A percentile compares a stretch with the other conserved stretches of the same genome.
Evolutionary conservation across 75 land plant species (phyloP).

Genomic region (Sequoia sempervirens): DNA sequence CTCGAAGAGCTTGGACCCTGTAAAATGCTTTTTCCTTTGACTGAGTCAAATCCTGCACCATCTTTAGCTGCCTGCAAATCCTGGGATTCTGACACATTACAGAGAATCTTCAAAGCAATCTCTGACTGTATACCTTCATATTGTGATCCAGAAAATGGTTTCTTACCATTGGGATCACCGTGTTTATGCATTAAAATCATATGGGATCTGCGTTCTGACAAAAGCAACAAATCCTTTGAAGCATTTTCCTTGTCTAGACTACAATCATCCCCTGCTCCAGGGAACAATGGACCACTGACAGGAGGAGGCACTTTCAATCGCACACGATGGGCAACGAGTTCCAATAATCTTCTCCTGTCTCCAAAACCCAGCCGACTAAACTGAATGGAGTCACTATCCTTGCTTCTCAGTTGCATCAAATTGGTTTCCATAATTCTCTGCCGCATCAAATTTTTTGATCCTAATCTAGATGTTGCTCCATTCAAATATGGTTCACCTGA

Average conservation of each 20-base stretch:
- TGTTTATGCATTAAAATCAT: slow-evolving; percentile 34
- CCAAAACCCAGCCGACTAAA: slow-evolving; percentile 65
- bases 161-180: slow-evolving; percentile 25
- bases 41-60: not conserved
- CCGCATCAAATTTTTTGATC: not conserved
- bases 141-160: slow-evolving; percentile 15
- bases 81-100: slow-evolving; percentile 10
- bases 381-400: slow-evolving; percentile 18
- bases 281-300: slow-evolving; percentile 48
- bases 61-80: not conserved
- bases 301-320: slow-evolving; percentile 43
- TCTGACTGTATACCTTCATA: slow-evolving; percentile 19
- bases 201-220: slow-evolving; percentile 40
- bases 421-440: not conserved
- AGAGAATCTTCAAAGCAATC: slow-evolving; percentile 17
- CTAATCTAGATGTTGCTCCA: not conserved
- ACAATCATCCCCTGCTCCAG: slow-evolving; percentile 10
- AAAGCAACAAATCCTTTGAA: slow-evolving; percentile 21
- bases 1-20: not conserved
- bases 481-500: not conserved
- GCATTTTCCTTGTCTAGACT: slow-evolving; percentile 14
- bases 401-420: not conserved
- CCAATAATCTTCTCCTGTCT: slow-evolving; percentile 77
- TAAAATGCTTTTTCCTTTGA: slow-evolving; percentile 1
- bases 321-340: slow-evolving; percentile 44